phyloP scores from a whole-genome alignment of 108 stramenopile genomes.

The Fragilaria radians region DNA sequence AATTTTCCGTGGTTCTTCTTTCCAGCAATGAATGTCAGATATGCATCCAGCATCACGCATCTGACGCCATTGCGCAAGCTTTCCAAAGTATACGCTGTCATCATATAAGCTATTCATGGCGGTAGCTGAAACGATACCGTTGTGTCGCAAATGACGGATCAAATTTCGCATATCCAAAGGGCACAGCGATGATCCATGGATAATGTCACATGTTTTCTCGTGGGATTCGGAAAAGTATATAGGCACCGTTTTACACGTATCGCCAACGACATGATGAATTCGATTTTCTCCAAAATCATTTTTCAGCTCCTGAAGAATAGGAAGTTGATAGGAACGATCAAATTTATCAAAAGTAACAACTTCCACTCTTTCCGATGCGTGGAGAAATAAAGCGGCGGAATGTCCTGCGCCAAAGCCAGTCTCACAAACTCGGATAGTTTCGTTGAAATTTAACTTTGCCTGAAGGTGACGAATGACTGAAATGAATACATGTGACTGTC shows the following conservation, averaged over 20 bases:
- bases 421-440: constrained; percentile 28
- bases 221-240: constrained; percentile 4
- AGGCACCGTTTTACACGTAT: constrained; percentile 38
- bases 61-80: constrained; percentile 29
- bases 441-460: background rate
- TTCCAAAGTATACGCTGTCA: constrained; percentile 36
- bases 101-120: constrained; percentile 36
- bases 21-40: constrained; percentile 20
- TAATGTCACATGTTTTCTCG: constrained; percentile 27
- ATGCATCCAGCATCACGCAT: constrained; percentile 29
- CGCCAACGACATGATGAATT: constrained; percentile 13
- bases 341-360: constrained; percentile 45
- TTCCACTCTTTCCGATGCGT: background rate
- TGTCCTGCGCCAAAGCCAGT: constrained; percentile 55
- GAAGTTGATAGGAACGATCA: constrained; percentile 40
- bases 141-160: constrained; percentile 26
- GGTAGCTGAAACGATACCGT: constrained; percentile 35
- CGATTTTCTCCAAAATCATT: constrained; percentile 2
- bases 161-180: constrained; percentile 44
- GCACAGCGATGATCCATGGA: constrained; percentile 53
- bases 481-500: constrained; percentile 27
- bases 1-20: constrained; percentile 20
- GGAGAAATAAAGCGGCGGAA: constrained; percentile 31
- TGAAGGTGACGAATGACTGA: constrained; percentile 15
- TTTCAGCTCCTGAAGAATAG: constrained; percentile 11